phyloP scores from a whole-genome alignment of 2,329 filamentous ascomycete species.

The Phyllosticta citribraziliensis region DNA sequence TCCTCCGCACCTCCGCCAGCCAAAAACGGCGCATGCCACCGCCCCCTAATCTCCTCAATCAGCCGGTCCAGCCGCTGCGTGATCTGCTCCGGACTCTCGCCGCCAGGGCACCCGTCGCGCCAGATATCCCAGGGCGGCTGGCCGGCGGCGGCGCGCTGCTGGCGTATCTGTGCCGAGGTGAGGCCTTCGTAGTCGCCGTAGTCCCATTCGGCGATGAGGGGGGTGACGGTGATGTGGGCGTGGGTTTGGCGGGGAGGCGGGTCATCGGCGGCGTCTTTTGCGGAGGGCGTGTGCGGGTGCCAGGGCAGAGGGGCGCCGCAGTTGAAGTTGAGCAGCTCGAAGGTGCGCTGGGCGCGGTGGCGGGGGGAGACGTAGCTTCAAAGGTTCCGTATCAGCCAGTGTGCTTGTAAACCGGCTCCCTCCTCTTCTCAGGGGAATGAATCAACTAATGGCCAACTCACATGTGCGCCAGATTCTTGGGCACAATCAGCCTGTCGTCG shows the following conservation, averaged over 20 bases:
- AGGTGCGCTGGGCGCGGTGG: slow-evolving; percentile 74
- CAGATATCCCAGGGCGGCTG: slow-evolving; percentile 69
- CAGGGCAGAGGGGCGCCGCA: slow-evolving; percentile 63
- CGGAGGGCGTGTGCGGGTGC: slow-evolving; percentile 28
- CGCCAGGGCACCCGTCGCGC: slow-evolving; percentile 72
- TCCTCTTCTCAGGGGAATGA: no score
- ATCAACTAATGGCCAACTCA: slow-evolving; percentile 37
- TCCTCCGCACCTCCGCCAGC: slow-evolving; percentile 35
- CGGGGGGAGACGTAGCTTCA: slow-evolving; percentile 74
- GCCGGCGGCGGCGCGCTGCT: slow-evolving; percentile 31
- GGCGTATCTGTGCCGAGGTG: slow-evolving; percentile 40
- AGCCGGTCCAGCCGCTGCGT: slow-evolving; percentile 62
- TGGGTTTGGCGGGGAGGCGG: slow-evolving; percentile 22
- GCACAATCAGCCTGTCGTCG: slow-evolving; percentile 73
- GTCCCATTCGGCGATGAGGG: slow-evolving; percentile 49
- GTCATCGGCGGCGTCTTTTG: background rate
- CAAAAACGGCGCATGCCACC: slow-evolving; percentile 32
- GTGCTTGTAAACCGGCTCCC: background rate
- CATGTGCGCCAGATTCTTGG: slow-evolving; percentile 73
- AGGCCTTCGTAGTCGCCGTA: slow-evolving; percentile 56
- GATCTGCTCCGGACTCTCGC: slow-evolving; percentile 69
- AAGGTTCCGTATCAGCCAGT: background rate
- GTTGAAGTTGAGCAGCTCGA: slow-evolving; percentile 74
- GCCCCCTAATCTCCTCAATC: slow-evolving; percentile 62
- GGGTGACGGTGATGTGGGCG: slow-evolving; percentile 37